These are phyloP conservation scores for Leucoagaricus sp. DNA, from an alignment of 1,284 basidiomycete species.

Conservation along the genomic window DNA sequence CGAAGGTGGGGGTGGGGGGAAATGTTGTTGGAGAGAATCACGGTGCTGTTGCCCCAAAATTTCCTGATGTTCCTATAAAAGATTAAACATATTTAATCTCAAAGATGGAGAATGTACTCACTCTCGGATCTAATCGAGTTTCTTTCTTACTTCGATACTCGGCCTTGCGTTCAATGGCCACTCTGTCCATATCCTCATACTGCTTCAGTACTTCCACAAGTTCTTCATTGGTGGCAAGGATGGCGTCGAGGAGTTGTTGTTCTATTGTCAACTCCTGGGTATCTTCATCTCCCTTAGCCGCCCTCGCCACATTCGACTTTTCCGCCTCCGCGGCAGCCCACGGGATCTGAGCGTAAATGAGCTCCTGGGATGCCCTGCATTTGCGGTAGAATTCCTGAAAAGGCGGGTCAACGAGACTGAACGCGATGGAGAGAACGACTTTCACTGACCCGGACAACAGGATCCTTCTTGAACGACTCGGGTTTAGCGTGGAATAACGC, in stretches of 20 bases:
- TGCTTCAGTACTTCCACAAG: slow-evolving; percentile 43
- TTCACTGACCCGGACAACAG: slow-evolving; percentile 60
- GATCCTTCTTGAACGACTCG: slow-evolving; percentile 57
- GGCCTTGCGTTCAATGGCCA: slow-evolving; percentile 62
- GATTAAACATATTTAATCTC: neutral
- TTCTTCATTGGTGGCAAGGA: slow-evolving; percentile 63
- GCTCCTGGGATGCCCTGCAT: slow-evolving; percentile 70
- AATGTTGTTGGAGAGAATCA: slow-evolving; percentile 1
- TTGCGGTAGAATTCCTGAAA: slow-evolving; percentile 74
- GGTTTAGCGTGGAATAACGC: slow-evolving; percentile 65
- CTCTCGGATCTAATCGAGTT: slow-evolving; percentile 54
- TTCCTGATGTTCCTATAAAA: slow-evolving; percentile 34
- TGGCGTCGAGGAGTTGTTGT: slow-evolving; percentile 61
- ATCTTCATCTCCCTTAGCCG: neutral
- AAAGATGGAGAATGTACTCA: slow-evolving; percentile 30
- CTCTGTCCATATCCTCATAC: slow-evolving; percentile 65
- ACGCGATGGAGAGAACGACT: neutral
- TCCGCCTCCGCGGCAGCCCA: slow-evolving; percentile 81
- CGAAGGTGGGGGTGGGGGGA: slow-evolving; percentile 18
- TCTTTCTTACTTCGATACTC: slow-evolving; percentile 65
- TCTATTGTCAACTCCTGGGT: slow-evolving; percentile 45
- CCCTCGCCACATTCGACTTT: slow-evolving; percentile 46
- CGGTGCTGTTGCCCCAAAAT: slow-evolving; percentile 18
- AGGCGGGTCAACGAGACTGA: neutral
- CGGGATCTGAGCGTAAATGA: slow-evolving; percentile 73